These are phyloP conservation scores for Aspergillus uvarum DNA, from an alignment of 2,329 filamentous ascomycete genomes.

Conservation along the genomic window DNA sequence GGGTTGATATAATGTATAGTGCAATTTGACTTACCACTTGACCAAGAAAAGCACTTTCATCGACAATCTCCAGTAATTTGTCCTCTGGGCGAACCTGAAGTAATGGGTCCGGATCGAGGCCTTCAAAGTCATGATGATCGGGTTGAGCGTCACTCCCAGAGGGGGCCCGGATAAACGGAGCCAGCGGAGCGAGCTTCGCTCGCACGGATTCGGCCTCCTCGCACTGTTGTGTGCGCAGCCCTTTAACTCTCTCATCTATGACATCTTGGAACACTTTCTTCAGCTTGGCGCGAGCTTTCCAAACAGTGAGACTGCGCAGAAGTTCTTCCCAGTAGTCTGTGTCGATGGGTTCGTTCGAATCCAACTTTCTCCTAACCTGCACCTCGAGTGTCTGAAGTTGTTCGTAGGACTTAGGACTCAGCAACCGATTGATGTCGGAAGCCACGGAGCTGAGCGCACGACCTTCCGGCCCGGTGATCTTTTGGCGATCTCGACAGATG, in stretches of 20 bases:
- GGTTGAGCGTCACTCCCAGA: constrained; percentile 4
- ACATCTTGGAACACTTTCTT: constrained; percentile 75
- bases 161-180: constrained; percentile 36
- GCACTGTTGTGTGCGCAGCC: constrained; percentile 65
- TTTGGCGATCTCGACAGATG: constrained; percentile 75
- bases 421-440: constrained; percentile 81
- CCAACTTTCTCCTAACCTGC: constrained; percentile 82
- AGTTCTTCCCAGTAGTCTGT: constrained; percentile 98
- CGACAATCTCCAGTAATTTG: constrained; percentile 58
- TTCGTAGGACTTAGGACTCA: constrained; percentile 79
- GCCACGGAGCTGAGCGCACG: constrained; percentile 79
- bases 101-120: constrained; percentile 64
- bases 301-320: constrained; percentile 77
- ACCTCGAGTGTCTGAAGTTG: constrained; percentile 83
- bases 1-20: not conserved
- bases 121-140: constrained; percentile 41
- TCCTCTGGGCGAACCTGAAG: constrained; percentile 65
- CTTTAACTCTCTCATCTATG: constrained; percentile 65
- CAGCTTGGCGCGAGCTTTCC: constrained; percentile 87
- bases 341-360: constrained; percentile 88
- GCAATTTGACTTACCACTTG: constrained; percentile 48
- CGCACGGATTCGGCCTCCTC: constrained; percentile 62
- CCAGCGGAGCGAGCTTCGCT: constrained; percentile 53
- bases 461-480: constrained; percentile 64
- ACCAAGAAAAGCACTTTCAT: constrained; percentile 59